A percentile compares a stretch with the other conserved stretches of the same genome.
Conservation (phyloP, 805 yeast species). For the Candida sanyiensis region DNA sequence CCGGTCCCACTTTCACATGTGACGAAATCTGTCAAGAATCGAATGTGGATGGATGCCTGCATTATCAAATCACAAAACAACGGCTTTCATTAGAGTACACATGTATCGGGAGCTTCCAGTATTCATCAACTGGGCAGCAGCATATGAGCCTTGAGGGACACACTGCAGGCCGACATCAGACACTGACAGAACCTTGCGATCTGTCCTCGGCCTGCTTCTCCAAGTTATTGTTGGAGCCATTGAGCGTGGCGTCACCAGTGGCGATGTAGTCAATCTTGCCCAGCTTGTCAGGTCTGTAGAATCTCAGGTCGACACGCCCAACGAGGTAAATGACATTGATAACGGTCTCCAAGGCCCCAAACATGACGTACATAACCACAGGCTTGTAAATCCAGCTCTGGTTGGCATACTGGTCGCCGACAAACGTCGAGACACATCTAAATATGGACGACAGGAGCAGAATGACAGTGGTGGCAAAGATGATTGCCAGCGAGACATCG, state of each 20-base stretch:
- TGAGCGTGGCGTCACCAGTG: conserved; percentile 9
- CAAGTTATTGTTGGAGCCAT: conserved; percentile 8
- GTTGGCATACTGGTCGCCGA: conserved; percentile 22
- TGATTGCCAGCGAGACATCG: conserved; percentile 41
- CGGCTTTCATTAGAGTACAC: too few species aligned
- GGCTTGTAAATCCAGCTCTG: conserved; percentile 45
- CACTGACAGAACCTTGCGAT: not conserved
- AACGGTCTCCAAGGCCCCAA: conserved; percentile 62
- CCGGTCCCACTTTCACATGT: too few species aligned
- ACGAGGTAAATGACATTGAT: conserved; percentile 52
- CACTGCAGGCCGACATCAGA: too few species aligned
- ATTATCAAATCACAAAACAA: too few species aligned
- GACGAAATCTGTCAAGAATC: too few species aligned
- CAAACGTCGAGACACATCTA: conserved; percentile 44
- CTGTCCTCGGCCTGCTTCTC: conserved; percentile 5
- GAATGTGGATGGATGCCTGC: too few species aligned
- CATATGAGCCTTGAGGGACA: too few species aligned
- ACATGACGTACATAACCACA: conserved; percentile 57
- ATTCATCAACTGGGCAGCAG: too few species aligned
- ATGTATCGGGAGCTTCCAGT: too few species aligned
- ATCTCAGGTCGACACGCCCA: conserved; percentile 68
- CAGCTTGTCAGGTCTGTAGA: conserved; percentile 68
- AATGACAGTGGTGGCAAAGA: conserved; percentile 41
- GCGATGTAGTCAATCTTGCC: conserved; percentile 19
- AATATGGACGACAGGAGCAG: conserved; percentile 46